Percentiles rank a stretch among this genome's conserved stretches.
These are phyloP conservation scores for Alloascoidea africana DNA, from an alignment of 805 yeast genomes.

Conservation along the genomic window DNA sequence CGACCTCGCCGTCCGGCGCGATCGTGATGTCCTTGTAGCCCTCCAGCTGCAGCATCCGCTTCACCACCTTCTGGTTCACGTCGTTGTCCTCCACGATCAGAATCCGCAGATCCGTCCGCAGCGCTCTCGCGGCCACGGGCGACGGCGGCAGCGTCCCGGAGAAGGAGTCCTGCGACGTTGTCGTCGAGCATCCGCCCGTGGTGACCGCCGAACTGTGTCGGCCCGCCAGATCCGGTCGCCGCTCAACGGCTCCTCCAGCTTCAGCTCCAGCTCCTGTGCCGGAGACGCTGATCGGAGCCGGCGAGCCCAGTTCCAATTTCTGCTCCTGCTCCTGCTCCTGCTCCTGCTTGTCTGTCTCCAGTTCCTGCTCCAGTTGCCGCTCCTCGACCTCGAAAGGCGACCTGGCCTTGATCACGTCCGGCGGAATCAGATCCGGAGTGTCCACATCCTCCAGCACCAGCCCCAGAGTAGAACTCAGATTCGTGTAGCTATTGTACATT, in stretches of 20 bases:
- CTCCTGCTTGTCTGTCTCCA: background rate
- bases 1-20: slow-evolving; percentile 88
- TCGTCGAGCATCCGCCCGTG: background rate
- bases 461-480: slow-evolving; percentile 9
- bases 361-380: too few species aligned
- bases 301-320: too few species aligned
- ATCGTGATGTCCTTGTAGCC: slow-evolving; percentile 57
- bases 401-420: too few species aligned
- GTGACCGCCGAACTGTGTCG: background rate
- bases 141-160: slow-evolving; percentile 10
- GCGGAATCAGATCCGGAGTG: too few species aligned
- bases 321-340: too few species aligned
- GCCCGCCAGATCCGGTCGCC: background rate
- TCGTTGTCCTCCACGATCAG: slow-evolving; percentile 92
- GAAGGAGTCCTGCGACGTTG: background rate
- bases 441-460: background rate
- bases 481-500: slow-evolving; percentile 9
- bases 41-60: slow-evolving; percentile 74
- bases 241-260: background rate
- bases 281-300: too few species aligned
- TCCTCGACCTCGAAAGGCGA: too few species aligned
- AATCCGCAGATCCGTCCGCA: too few species aligned
- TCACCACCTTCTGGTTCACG: slow-evolving; percentile 90
- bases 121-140: too few species aligned
- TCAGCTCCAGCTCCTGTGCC: background rate